Base-by-base conservation (phyloP, 2,329 filamentous ascomycete species). In the Hymenoscyphus fructigenus region DNA sequence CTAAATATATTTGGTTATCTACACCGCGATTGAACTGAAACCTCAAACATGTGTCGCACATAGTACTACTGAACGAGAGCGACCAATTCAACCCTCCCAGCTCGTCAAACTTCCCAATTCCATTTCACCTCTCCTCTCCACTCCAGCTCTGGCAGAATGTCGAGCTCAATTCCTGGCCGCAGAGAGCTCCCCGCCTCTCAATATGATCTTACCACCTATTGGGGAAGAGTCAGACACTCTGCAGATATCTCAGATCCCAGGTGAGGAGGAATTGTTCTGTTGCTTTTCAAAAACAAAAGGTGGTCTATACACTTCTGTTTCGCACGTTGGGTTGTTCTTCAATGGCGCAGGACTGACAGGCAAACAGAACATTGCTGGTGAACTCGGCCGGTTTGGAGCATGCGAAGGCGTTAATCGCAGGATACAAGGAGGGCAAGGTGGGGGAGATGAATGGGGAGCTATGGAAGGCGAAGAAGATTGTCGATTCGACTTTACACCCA, bases 401-500 rank as follows among this genome's bases (percentile, higher is more conserved):
- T 81, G 93, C 95, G 65, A 98, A 97, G 81, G 79, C 82, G 67
- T 82, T 96, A 72, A 84, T 99, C 67, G 84, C 90, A 14, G 84
- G 88, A 50, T 99, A 97, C 82, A 98, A 97, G 83, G 88, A 88
- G 74, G 93, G 93, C 70, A 87, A 91, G 78, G 82, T 91, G 66
- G 80, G 84, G 71, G 80, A 86, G 62, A 97, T 98, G 92, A 96
- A 89, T 20, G 89, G 92, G 1, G 91, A 97, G 73, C 81, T 99
- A 72, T 99, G 95, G 95, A 83, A 86, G 68, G 95, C 95, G 56
- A 99, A 99, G 85, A 97, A 97, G 84, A 88, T 97, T 70, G 91
- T 98, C 64, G 95, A 99, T 79, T 94, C 95, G 67, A 99, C 95
- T 15, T 80, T 99, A 69, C 95, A 99, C 77, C 95, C 95, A 70